Base-by-base conservation (phyloP, 2,329 filamentous ascomycete genomes). In the Microascus cirrosus region DNA sequence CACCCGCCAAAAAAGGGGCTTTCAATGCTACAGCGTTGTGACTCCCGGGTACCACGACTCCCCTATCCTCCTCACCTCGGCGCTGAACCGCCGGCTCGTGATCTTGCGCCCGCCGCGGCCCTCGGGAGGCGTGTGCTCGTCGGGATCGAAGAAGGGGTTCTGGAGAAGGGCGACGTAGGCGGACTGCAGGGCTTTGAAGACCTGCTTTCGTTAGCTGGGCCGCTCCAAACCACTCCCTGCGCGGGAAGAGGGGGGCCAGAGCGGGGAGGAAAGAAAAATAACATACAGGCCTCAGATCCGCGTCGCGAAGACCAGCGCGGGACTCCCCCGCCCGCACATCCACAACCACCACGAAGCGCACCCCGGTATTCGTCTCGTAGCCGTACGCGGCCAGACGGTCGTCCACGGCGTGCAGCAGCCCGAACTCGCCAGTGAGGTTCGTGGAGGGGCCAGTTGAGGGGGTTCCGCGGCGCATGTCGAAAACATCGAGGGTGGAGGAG, bases 131-230 rank as follows among this genome's bases (percentile, higher is more conserved):
- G 81, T 81, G 70, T 92, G 85, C 65, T 93, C 88, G 68, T 96
- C 91, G 11, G 93, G 93, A 53, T 87, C 85, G 71, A 92, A 97
- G 72, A 99, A 99, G 0, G 93, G 93, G 67, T 99, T 97, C 72
- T 96, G 87, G 63, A 97, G 74, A 56, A 99, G 75, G 61, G 84
- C 78, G 59, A 97, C 88, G 66, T 96, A 99, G 34, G 93, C 91
- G n/a, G 82, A 86, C 74, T 97, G 94, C 73, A 99, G 83, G 32
- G 92, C 91, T 68, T 87, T 84, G 68, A 99, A 99, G 28, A 94
- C 61, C 61, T 62, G 35, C 22, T 1, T 35, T 22, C 1, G n/a
- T n/a, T n/a, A 12, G 11, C 8, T 45, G 18, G n/a, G 39, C 39
- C n/a, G 12, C 28, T 4, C 4, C 4, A 32, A 32, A 32, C 28